Conservation (phyloP, 345 rosid species). For the Sapria himalayana region DNA sequence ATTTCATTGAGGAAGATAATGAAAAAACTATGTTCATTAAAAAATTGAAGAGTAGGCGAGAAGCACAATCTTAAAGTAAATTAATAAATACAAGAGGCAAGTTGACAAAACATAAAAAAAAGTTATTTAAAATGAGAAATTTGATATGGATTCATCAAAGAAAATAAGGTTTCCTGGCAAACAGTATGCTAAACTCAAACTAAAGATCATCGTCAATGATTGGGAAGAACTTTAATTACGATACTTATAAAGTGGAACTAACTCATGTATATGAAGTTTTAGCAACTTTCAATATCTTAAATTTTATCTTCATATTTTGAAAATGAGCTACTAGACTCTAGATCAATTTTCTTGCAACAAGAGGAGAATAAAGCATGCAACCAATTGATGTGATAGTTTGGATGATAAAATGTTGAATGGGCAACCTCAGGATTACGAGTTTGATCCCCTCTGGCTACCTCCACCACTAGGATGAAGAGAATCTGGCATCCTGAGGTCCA, state of each 20-base stretch:
- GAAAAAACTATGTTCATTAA: not conserved
- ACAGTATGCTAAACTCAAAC: not conserved
- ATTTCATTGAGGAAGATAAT: not conserved
- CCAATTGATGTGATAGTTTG: too few species aligned
- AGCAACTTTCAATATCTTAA: not conserved
- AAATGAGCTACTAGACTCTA: too few species aligned
- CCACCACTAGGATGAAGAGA: too few species aligned
- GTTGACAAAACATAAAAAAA: not conserved
- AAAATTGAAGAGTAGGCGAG: not conserved
- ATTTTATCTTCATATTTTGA: not conserved
- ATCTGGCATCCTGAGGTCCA: too few species aligned
- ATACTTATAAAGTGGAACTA: not conserved
- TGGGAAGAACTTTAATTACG: not conserved
- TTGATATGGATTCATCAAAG: not conserved
- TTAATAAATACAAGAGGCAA: not conserved
- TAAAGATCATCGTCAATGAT: not conserved
- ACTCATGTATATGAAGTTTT: not conserved
- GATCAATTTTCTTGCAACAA: too few species aligned
- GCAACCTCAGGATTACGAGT: too few species aligned
- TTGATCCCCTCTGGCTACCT: too few species aligned
- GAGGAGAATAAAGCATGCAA: too few species aligned
- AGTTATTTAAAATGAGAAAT: too few species aligned
- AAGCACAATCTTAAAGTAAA: not conserved
- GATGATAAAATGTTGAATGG: too few species aligned
- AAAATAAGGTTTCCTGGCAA: not conserved